phyloP scores from a whole-genome alignment of 2,329 filamentous ascomycete species.

The Pseudopithomyces chartarum region DNA sequence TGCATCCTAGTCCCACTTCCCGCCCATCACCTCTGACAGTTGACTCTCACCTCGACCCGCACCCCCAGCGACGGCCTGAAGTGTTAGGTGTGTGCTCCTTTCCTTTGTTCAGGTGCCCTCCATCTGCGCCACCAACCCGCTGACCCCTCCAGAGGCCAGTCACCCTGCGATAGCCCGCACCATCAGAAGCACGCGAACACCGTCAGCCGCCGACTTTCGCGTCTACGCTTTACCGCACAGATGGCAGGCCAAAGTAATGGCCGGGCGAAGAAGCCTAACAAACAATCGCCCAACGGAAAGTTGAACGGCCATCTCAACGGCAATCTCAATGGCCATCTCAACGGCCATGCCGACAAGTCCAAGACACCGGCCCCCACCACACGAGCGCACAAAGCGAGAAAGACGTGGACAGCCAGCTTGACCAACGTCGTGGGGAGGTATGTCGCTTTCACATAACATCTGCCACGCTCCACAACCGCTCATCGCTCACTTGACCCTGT shows the following conservation, averaged over 20 bases:
- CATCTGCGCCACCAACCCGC: background rate
- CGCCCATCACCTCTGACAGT: background rate
- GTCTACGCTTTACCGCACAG: background rate
- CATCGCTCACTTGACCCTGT: background rate
- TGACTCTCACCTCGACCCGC: background rate
- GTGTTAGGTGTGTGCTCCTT: background rate
- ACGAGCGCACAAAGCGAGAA: constrained; percentile 23
- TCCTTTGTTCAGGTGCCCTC: background rate
- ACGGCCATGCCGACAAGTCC: constrained; percentile 34
- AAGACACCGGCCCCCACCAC: constrained; percentile 23
- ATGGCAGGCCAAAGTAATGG: constrained; percentile 47
- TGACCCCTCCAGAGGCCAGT: constrained; percentile 11
- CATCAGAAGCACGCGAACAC: constrained; percentile 21
- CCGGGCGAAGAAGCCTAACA: constrained; percentile 43
- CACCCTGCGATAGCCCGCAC: constrained; percentile 5
- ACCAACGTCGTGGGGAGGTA: constrained; percentile 42
- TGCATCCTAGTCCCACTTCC: constrained; percentile 1
- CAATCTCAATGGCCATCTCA: constrained; percentile 19
- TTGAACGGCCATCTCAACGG: constrained; percentile 20
- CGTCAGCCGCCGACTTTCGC: constrained; percentile 5
- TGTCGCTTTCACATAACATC: background rate
- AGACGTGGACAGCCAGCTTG: constrained; percentile 30
- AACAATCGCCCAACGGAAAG: constrained; percentile 29
- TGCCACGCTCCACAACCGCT: background rate
- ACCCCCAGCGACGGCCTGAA: background rate